Base-by-base conservation (phyloP, 495 filamentous ascomycete genomes). In the Hypoxylon intermedium region DNA sequence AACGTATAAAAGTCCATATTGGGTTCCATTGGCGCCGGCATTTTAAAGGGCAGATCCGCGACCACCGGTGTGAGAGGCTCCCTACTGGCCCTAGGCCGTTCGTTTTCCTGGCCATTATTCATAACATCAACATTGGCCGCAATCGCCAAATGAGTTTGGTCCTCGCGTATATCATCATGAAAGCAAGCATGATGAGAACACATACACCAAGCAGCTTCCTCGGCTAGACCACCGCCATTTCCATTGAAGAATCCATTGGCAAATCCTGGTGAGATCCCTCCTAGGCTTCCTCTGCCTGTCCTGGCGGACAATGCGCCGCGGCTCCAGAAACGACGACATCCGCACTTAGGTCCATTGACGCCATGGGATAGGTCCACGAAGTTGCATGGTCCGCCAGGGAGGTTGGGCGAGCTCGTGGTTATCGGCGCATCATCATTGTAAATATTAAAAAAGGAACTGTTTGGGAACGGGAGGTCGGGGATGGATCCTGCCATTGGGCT, bases 151-250 rank as follows among this genome's bases (percentile, higher is more conserved):
- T 50, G 66, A 55, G 59, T 31, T 26, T 68, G 70, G 30, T 51
- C 56, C 12, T 66, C 59, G 47, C 72, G 73, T 49, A 71, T 34
- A 56, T 78, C 73, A 60, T 87, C 82, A 65, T 90, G 87, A 65
- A 83, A 89, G 69, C 87, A 90, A 26, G 87, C 87, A 77, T 90
- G 87, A 69, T 90, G 87, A 11, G 81, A 82, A 64, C 87, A 90
- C 74, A 87, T 83, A 76, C 87, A 90, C 71, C 81, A 80, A 38
- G 77, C 77, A n/a, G 65, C 72, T 30, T 77, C 68, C 18, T 74
- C 73, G 3, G 60, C 65, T 38, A 45, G 50, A 43, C 28, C 53
- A 13, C 47, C 50, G 24, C 61, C 33, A 49, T 53, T 54, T 48
- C 58, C 58, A 58, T 58, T 43, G 3, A 49, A 20, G 60, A 62